Base-by-base conservation (phyloP, 2,329 filamentous ascomycete genomes). In the Penicillium rolfsii region DNA sequence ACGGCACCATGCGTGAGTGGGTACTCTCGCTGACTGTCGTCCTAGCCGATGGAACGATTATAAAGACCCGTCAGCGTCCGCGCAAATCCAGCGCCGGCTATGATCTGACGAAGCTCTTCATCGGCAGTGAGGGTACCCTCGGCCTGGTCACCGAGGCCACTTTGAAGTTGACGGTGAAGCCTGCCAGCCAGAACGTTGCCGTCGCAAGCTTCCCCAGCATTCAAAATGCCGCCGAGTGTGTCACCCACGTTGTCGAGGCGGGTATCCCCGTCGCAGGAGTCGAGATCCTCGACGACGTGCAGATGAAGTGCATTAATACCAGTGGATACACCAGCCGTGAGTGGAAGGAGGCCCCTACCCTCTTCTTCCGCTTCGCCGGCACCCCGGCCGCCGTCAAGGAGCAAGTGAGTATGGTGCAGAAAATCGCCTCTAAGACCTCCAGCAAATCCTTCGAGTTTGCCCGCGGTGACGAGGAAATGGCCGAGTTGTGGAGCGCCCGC, bases 1-100 rank as follows among this genome's bases (percentile, higher is more conserved):
- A 96, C 75, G 93, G 93, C 64, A 97, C 93, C 2, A 97, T 97
- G 92, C 88, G 91, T 64, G 93, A 97, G 74, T 97, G 93, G 93
- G 93, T 97, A 12, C 80, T 96, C 24, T 90, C 86, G 57, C 79
- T 97, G 67, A 97, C 93, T 0, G 91, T 96, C 4, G 93, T 97
- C 11, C 83, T 97, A 70, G 93, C 93, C 19, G 93, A 97, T 76
- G 93, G 93, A 53, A 96, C 93, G 1, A 79, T 97, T 55, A 89
- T 97, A 79, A 94, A 93, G 82, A 97, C 93, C 11, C 85, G 91
- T 64, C 92, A 96, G 77, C 85, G 93, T 52, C 92, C 93, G 11
- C 86, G 93, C 67, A 97, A 97, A 82, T 93, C 90, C 71, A 93
- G 89, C 58, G 93, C 93, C 35, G 93, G 93, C 28, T 97, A 97